Conservation (phyloP, 2,329 filamentous ascomycete genomes). For the Fusarium goolgardi region DNA sequence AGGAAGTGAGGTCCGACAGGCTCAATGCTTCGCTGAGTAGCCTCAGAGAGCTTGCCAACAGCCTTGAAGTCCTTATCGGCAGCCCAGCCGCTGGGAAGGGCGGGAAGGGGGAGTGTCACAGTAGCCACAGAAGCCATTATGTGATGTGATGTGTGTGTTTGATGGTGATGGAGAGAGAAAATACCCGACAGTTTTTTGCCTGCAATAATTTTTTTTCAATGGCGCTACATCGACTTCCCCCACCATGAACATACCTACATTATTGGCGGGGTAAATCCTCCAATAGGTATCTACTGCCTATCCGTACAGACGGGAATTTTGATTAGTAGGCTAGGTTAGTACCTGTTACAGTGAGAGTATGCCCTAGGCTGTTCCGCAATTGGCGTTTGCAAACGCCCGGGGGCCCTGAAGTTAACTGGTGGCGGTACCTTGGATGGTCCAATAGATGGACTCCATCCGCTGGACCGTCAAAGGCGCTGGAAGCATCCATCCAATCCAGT, state of each 20-base stretch:
- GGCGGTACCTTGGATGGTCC: background rate
- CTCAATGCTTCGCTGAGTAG: constrained; percentile 89
- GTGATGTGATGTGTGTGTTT: constrained; percentile 36
- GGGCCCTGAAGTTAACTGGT: background rate
- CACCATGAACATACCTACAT: constrained; percentile 25
- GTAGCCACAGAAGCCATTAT: constrained; percentile 73
- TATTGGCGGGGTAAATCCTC: constrained; percentile 44
- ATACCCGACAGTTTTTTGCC: constrained; percentile 32
- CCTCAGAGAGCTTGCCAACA: constrained; percentile 78
- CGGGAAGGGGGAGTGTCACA: constrained; percentile 74
- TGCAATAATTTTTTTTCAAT: constrained; percentile 36
- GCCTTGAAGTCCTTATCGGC: constrained; percentile 94
- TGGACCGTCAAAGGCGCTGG: background rate
- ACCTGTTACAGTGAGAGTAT: constrained; percentile 8
- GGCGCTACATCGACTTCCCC: constrained; percentile 33
- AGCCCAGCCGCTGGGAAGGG: constrained; percentile 83
- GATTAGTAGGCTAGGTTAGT: too few species aligned
- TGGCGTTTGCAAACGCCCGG: background rate
- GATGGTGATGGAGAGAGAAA: constrained; percentile 40
- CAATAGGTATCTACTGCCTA: constrained; percentile 1
- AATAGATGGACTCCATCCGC: background rate
- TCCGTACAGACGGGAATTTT: background rate
- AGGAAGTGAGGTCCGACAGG: constrained; percentile 98
- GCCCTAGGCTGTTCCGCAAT: background rate
- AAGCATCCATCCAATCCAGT: constrained; percentile 8